Percentiles rank a stretch among this genome's conserved stretches.
Conservation (phyloP, 148 eudicot species). For the Fallopia convolvulus region DNA sequence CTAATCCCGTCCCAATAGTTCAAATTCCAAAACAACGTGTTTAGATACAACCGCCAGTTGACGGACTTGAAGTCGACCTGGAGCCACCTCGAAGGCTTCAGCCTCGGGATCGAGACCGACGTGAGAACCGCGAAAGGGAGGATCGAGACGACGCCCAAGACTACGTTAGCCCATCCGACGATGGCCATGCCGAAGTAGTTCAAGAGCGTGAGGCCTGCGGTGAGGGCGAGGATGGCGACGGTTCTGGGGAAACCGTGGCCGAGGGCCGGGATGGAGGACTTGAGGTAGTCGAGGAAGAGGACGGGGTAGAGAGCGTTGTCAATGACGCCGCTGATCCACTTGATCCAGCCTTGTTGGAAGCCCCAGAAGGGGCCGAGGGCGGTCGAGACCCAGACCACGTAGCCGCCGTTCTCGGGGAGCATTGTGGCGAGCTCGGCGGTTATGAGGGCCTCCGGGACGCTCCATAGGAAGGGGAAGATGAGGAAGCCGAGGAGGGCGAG, state of each 20-base stretch:
- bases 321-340: slow-evolving; percentile 37
- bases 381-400: slow-evolving; percentile 42
- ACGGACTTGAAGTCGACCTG: slow-evolving; percentile 23
- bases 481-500: slow-evolving; percentile 34
- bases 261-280: slow-evolving; percentile 29
- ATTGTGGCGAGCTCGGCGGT: slow-evolving; percentile 48
- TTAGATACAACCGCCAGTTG: slow-evolving; percentile 44
- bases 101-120: slow-evolving; percentile 12
- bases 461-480: slow-evolving; percentile 36
- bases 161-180: slow-evolving; percentile 31
- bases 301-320: slow-evolving; percentile 43
- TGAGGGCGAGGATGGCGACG: slow-evolving; percentile 21
- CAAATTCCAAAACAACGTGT: slow-evolving; percentile 80
- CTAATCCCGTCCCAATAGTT: slow-evolving; percentile 92
- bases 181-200: slow-evolving; percentile 39
- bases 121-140: slow-evolving; percentile 20
- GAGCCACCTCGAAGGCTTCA: slow-evolving; percentile 25
- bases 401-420: slow-evolving; percentile 43
- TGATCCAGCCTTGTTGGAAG: slow-evolving; percentile 38
- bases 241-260: slow-evolving; percentile 19
- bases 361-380: slow-evolving; percentile 38
- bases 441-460: slow-evolving; percentile 38
- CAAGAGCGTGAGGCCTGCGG: slow-evolving; percentile 26
- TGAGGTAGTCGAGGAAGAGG: slow-evolving; percentile 37
- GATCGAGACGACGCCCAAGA: slow-evolving; percentile 24